These are phyloP conservation scores for Nigrospora oryzae DNA, from an alignment of 2,329 filamentous ascomycete genomes.

Conservation along the genomic window DNA sequence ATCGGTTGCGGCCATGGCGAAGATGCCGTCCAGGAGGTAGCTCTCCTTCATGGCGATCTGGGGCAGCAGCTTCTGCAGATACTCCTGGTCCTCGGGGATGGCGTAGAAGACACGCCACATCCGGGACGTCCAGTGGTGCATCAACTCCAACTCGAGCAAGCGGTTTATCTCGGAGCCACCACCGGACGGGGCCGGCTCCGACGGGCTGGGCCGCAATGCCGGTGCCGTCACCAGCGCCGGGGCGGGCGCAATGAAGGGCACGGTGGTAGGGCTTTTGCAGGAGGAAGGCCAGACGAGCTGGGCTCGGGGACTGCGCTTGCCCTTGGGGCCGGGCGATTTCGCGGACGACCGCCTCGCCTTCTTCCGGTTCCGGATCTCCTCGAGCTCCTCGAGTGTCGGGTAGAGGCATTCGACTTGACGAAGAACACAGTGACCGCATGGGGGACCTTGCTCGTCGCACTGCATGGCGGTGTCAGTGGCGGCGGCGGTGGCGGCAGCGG, in stretches of 20 bases:
- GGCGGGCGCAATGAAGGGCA: not conserved
- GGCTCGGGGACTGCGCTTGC: too few species aligned
- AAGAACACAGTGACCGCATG: not conserved
- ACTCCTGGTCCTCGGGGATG: not conserved
- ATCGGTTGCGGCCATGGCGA: not conserved
- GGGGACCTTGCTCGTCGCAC: not conserved
- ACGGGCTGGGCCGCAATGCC: not conserved
- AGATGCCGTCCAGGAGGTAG: not conserved
- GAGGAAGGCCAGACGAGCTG: not conserved
- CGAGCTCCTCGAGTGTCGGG: not conserved
- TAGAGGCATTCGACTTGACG: not conserved
- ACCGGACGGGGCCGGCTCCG: not conserved
- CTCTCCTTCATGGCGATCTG: not conserved
- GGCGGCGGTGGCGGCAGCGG: too few species aligned
- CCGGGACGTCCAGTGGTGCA: constrained; percentile 1
- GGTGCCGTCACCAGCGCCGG: not conserved
- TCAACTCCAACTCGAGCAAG: not conserved
- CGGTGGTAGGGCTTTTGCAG: not conserved
- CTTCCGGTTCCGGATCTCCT: not conserved
- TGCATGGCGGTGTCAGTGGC: not conserved
- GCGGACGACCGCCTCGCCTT: not conserved
- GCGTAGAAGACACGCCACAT: not conserved
- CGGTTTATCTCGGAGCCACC: not conserved
- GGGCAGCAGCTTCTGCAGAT: not conserved
- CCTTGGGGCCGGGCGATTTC: not conserved